Base-by-base conservation (phyloP, 768 basidiomycete species). In the Lactifluus volemus region DNA sequence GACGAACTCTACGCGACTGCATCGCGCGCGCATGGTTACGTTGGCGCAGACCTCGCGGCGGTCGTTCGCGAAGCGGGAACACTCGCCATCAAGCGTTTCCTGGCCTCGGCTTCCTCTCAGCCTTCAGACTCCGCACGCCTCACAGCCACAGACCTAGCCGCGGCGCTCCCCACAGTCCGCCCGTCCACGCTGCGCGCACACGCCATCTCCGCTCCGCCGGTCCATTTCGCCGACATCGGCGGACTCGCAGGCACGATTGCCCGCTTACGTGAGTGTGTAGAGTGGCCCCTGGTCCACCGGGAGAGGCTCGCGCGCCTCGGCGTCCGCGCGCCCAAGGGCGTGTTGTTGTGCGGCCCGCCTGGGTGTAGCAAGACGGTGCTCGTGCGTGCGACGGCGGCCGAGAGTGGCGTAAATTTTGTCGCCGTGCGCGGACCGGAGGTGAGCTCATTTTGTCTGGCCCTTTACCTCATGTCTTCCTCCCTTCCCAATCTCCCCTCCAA, bases 341-440 rank as follows among this genome's bases (percentile, higher is more conserved):
- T 98, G 6, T 74, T 99, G 49, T 76, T 98, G 15, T 99, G 95
- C 72, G 95, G 95, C 4, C 95, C 95, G 4, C 96, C 95, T 4
- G 95, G 95, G n/a, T 97, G 95, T 68, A 93, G 92, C 67, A 98
- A 98, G 75, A 98, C 96, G 2, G 78, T 98, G 45, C 82, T 93
- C 15, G 96, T 91, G 2, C 84, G 92, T 59, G 95, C 96, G 3
- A 86, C 92, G 70, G 95, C 95, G 15, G 89, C 85, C 32, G 95
- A 97, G 73, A 91, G 91, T 67, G 94, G 92, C 4, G 83, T 98
- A 59, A 98, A 98, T 71, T 98, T 98, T 71, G 81, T 99, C 45
- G 93, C 96, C 25, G 92, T 99, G 36, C 97, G 97, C 73, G 97
- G 97, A 0, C 94, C 97, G 1, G 97, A 99, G 82, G 96, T 90